Evolutionary conservation across 2,329 filamentous ascomycete genomes (phyloP), one percentile per base, ranked within the genome.

Genomic region (Passalora sequoiae): DNA sequence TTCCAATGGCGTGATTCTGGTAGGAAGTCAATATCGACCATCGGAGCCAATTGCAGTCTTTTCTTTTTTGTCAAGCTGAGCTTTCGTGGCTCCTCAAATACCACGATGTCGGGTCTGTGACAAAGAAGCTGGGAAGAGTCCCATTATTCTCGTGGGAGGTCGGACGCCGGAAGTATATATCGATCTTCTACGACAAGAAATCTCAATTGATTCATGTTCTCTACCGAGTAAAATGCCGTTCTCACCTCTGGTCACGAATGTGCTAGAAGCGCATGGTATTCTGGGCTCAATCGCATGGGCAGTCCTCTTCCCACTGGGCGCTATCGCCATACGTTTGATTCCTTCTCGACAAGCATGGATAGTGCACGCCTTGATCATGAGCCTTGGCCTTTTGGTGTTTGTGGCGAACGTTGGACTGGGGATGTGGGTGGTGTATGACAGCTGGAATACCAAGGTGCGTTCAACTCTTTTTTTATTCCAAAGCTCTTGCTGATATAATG

Each of bases 241-340:
- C n/a, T n/a, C 13, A 4, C 30, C 30, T 12, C 2, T 19, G 3
- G 30, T 33, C 7, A 33, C 30, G 16, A 15, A 33, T 10, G 15
- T 19, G 16, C 30, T 33, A 15, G 30, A 33, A 17, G 33, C 33
- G 10, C 33, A 36, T n/a, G 33, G 33, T 15, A n/a, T 24, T 12
- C 9, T 10, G 4, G 33, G 33, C 19, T 22, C 33, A 6, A 6
- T 36, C 16, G 31, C 40, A 10, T 42, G 40, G 40, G 40, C 28
- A 17, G 21, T 33, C 40, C 12, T 42, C 22, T 27, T 35, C 13
- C 40, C 40, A 8, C n/a, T 42, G 17, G 40, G 40, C 31, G 40
- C 40, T 4, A 33, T 42, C 17, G 13, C 21, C 3, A 25, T 42
- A 4, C 40, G 40, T 13, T 20, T 42, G 4, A 28, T 42, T 2